Conservation (phyloP, 352 stramenopile genomes). For the Aphanomyces euteiches region DNA sequence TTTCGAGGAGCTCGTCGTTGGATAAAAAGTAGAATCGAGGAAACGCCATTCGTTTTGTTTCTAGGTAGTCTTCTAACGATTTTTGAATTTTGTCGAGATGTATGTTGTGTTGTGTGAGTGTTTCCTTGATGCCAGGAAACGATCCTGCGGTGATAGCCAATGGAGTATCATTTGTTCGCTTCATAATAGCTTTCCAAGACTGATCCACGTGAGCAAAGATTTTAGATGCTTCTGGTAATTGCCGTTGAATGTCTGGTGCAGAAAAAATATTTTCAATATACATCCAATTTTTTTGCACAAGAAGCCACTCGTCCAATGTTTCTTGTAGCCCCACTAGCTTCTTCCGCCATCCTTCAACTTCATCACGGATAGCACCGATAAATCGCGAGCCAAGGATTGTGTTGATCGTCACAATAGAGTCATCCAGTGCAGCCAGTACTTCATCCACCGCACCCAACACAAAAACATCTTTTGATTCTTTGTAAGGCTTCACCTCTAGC, state of each 20-base stretch:
- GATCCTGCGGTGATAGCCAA: conserved; percentile 80
- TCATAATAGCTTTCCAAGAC: conserved; percentile 91
- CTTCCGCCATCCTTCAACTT: conserved; percentile 86
- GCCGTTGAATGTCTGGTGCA: conserved; percentile 87
- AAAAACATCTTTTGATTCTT: conserved; percentile 92
- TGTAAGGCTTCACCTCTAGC: conserved; percentile 91
- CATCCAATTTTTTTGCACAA: conserved; percentile 88
- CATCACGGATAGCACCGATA: conserved; percentile 85
- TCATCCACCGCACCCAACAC: conserved; percentile 91
- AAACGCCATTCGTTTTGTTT: conserved; percentile 91
- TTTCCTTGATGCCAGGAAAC: conserved; percentile 78
- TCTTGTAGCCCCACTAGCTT: conserved; percentile 81
- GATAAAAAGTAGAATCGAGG: conserved; percentile 94
- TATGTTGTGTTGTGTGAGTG: conserved; percentile 75
- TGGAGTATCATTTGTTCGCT: conserved; percentile 78
- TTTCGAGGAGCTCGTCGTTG: conserved; percentile 94
- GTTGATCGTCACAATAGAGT: conserved; percentile 92
- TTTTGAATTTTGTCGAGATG: conserved; percentile 90
- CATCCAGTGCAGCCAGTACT: conserved; percentile 85
- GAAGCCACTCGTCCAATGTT: conserved; percentile 83
- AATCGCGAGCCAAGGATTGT: conserved; percentile 90
- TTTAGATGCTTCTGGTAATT: conserved; percentile 87
- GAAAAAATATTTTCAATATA: conserved; percentile 86
- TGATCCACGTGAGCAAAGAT: conserved; percentile 88
- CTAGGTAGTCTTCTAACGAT: conserved; percentile 89